Evolutionary conservation across 352 stramenopile species (phyloP).

Genomic region (Halophytophthora polymorphica): DNA sequence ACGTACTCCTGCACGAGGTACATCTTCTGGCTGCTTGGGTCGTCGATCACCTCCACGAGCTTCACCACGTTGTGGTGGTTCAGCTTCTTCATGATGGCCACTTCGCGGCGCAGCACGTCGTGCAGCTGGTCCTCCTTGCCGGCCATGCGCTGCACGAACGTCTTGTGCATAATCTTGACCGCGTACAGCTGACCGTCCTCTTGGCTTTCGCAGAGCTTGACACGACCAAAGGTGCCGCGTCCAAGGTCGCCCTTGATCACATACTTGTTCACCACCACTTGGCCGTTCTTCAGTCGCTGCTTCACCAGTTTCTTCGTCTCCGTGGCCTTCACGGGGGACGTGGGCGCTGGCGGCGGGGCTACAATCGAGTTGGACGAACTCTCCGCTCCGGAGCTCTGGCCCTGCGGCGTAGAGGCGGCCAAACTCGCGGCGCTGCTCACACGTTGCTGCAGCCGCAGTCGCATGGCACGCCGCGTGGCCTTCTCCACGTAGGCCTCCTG

Average conservation of each 20-base stretch:
- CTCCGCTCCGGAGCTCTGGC: constrained; percentile 9
- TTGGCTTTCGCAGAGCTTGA: constrained; percentile 81
- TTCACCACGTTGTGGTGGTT: constrained; percentile 92
- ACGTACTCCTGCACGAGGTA: constrained; percentile 95
- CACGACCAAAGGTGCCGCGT: constrained; percentile 87
- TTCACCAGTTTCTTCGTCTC: constrained; percentile 83
- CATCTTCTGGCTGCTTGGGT: constrained; percentile 92
- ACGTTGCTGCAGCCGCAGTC: constrained; percentile 63
- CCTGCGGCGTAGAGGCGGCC: constrained; percentile 14
- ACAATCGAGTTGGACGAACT: constrained; percentile 27
- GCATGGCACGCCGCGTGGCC: constrained; percentile 78
- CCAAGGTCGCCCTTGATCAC: constrained; percentile 90
- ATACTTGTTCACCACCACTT: constrained; percentile 93
- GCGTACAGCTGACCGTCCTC: constrained; percentile 81
- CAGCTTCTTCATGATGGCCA: constrained; percentile 96
- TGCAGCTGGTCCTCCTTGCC: constrained; percentile 84
- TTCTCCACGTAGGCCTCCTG: constrained; percentile 86
- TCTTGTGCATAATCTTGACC: constrained; percentile 90
- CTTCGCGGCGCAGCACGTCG: constrained; percentile 84
- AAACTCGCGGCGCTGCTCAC: constrained; percentile 26
- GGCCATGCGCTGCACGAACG: constrained; percentile 86
- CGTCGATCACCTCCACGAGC: constrained; percentile 94
- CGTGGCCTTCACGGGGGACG: constrained; percentile 57
- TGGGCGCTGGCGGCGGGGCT: constrained; percentile 39
- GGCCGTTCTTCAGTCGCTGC: constrained; percentile 76